Evolutionary conservation across 2,329 filamentous ascomycete genomes (phyloP), one percentile per base, ranked within the genome.

Genomic region (Eutypa lata): DNA sequence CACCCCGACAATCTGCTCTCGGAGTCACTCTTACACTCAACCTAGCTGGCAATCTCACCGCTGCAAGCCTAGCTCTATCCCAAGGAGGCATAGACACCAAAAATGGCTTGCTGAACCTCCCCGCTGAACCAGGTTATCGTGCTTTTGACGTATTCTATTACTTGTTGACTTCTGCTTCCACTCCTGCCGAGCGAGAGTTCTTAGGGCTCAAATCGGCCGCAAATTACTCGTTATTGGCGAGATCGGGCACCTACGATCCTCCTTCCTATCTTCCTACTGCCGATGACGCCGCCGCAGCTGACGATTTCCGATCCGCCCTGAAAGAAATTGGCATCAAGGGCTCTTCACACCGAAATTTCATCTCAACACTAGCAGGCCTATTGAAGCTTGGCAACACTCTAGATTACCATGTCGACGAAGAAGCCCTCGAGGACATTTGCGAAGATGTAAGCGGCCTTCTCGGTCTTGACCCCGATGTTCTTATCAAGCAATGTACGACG

Each of bases 121-220:
- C 94, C 0, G 72, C 85, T 0, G 86, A 96, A 66, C 67, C 84
- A 7, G 94, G 94, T 13, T 91, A 91, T 71, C 87, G 94, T 57
- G 94, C 93, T 3, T 99, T 99, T 62, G 93, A 99, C 66, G 94
- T 96, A 48, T 97, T 99, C 68, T 97, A 99, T 74, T 97, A 97
- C 65, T 83, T 99, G 1, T 80, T 97, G 42, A 95, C 92, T 0
- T 91, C 89, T n/a, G 89, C 90, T 1, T 96, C 94, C 0, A 94
- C 90, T 1, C 85, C 88, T 3, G 87, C 91, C 2, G 94, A 99
- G 73, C 81, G 91, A 52, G 93, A 97, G 67, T 96, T 92, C 55
- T 76, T 99, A 14, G 86, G 88, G 24, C 80, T 99, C 28, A 89
- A 91, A 71, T 78, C 85, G 8, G 83, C 90, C 2, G 88, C 89